Evolutionary conservation across 768 basidiomycete genomes (phyloP), one percentile per base, ranked within the genome.

Genomic region (Mrakia blollopis): DNA sequence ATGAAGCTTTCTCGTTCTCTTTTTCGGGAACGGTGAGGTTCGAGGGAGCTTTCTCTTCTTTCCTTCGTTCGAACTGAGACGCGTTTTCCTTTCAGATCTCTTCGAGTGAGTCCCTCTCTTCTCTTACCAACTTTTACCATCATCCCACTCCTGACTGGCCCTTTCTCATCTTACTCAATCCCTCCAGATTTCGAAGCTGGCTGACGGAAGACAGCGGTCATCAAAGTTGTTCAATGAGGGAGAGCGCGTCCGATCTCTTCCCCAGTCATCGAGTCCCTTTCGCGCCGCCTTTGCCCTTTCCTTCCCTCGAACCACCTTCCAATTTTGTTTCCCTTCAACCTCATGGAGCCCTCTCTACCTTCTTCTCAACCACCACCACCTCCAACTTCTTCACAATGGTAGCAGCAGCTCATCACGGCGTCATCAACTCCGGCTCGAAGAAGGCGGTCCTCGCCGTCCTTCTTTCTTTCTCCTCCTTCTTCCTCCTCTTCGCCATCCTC

Each of bases 381-480:
- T 21, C 25, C 10, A 44, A 18, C 63, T 39, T 14, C 32, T 39
- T 23, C 16, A 21, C 11, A 18, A 21, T 50, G 47, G 18, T 50
- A 9, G 47, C 47, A 50, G 47, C 47, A 50, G 47, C 37, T 13
- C 25, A 35, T 41, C 62, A 63, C 32, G 30, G 10, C 9, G 28
- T 35, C 65, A 72, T 72, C 70, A 72, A 39, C 70, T 16, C 44
- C 11, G 50, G 54, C 11, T 52, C 47, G 18, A n/a, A 32, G 28
- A n/a, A 28, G 8, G 70, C 70, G 9, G 30, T 72, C 28, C 39
- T 32, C 18, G 39, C 44, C 47, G 50, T 72, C 32, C 50, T 72
- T 14, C 44, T 41, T 8, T 72, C 70, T 2, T 72, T 47, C 70
- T 72, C 44, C n/a, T n/a, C 54, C 70, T 52, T 72, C 70, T 72